Base-by-base conservation (phyloP, 768 basidiomycete species). In the Xerocomus brunneocitrinus region DNA sequence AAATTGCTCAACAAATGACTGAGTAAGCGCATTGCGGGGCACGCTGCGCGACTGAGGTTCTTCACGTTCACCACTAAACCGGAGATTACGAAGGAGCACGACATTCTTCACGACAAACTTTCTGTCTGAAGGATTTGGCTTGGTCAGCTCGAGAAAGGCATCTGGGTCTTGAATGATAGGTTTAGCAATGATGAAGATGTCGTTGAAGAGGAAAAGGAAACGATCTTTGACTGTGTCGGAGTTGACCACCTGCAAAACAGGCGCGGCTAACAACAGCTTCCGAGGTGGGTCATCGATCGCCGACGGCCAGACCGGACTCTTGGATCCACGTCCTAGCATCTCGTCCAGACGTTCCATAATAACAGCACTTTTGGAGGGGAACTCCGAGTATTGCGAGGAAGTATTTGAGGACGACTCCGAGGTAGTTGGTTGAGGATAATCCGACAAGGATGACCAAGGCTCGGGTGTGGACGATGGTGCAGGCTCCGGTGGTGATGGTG, bases 201-300 rank as follows among this genome's bases (percentile, higher is more conserved):
- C 97, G 68, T 76, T 92, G 79, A 99, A 99, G n/a, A 98, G 79
- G 75, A 98, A 95, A 9, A 98, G 80, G 73, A 92, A 91, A 10
- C 97, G 85, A 64, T 98, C 94, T 70, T 98, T 98, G 68, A 94
- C 89, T 0, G 90, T 94, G 69, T 95, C 88, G 39, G 85, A 79
- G 70, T 97, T 93, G 60, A 92, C 92, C 13, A 98, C 92, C 71
- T 99, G 97, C 5, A 95, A 75, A 7, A 95, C 89, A 2, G 93
- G 87, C 3, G 89, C 87, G 2, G 89, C 87, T 39, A 95, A 74
- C 14, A 97, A 73, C 38, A 98, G 73, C 67, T 87, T 92, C 40
- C 97, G 82, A 7, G 92, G 91, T 14, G 93, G 90, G 57, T 90
- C 84, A 58, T 95, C 92, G 47, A 95, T 75, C 28, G 79, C 78